A percentile compares a stretch with the other conserved stretches of the same genome.
Evolutionary conservation across 2,329 filamentous ascomycete genomes (phyloP).

Genomic region (Apiospora rasikravindrae): DNA sequence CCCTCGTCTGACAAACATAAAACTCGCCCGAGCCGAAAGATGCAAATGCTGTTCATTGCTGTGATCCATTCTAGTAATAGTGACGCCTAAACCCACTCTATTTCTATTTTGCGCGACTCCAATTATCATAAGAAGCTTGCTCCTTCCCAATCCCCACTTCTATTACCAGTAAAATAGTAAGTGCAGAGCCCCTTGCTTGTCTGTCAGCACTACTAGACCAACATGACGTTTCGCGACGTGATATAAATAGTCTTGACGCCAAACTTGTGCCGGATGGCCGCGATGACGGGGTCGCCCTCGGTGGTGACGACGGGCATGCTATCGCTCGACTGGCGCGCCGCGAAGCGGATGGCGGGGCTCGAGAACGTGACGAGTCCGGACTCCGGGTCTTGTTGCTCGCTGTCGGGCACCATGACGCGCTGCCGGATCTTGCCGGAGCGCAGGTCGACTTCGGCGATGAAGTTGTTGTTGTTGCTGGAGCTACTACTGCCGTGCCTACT

Average conservation of each 20-base stretch:
- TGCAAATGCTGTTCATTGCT: neutral
- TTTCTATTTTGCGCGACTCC: neutral
- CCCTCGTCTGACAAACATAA: neutral
- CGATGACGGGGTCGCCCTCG: slow-evolving; percentile 29
- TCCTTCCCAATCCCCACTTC: neutral
- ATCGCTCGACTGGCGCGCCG: slow-evolving; percentile 31
- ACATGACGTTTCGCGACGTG: slow-evolving; percentile 33
- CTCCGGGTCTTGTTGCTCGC: slow-evolving; percentile 25
- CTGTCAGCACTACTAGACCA: slow-evolving; percentile 26
- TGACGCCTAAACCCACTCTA: neutral
- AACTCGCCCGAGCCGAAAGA: neutral
- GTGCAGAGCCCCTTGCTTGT: neutral
- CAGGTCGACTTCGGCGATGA: slow-evolving; percentile 35
- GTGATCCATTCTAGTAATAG: neutral
- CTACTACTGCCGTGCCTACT: neutral
- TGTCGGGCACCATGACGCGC: slow-evolving; percentile 33
- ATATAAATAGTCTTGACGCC: slow-evolving; percentile 31
- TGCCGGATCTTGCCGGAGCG: slow-evolving; percentile 35
- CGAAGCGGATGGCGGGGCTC: slow-evolving; percentile 33
- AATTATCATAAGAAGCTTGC: neutral
- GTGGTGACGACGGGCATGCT: slow-evolving; percentile 33
- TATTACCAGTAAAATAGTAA: neutral
- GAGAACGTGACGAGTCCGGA: slow-evolving; percentile 34
- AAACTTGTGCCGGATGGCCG: slow-evolving; percentile 31
- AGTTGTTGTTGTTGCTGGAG: slow-evolving; percentile 25